These are phyloP conservation scores for Aegilops speltoides DNA, from an alignment of 176 grass and related monocot genomes.

Conservation along the genomic window DNA sequence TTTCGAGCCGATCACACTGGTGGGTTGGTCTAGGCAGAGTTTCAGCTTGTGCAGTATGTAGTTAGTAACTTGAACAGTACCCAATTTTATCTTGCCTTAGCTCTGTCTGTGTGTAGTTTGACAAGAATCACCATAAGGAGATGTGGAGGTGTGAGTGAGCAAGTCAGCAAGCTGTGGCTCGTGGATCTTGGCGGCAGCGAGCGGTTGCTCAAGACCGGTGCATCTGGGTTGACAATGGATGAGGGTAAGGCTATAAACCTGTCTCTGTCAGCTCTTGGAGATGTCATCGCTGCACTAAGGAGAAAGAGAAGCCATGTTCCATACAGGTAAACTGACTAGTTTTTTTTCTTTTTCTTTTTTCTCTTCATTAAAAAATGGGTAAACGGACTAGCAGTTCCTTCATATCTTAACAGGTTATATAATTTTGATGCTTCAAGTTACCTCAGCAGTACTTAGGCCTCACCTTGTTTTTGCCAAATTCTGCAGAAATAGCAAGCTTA, in stretches of 20 bases:
- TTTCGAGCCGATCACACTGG: conserved; percentile 97
- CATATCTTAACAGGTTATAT: neutral
- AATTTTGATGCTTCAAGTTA: neutral
- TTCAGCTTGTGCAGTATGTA: conserved; percentile 7
- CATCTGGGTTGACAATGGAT: conserved; percentile 82
- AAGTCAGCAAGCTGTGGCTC: conserved; percentile 86
- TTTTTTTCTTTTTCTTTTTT: no score
- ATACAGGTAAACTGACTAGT: conserved; percentile 52
- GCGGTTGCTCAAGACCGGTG: conserved; percentile 88
- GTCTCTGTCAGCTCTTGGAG: conserved; percentile 85
- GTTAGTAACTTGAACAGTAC: conserved; percentile 19
- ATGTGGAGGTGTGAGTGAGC: conserved; percentile 28
- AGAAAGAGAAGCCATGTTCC: conserved; percentile 78
- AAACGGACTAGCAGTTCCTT: neutral
- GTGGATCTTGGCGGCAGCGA: conserved; percentile 93
- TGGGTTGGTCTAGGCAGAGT: conserved; percentile 41
- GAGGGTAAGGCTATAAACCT: conserved; percentile 97
- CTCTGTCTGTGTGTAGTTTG: conserved; percentile 69
- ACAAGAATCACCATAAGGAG: conserved; percentile 88
- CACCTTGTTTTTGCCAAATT: neutral
- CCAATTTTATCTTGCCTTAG: conserved; percentile 84
- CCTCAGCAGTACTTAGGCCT: conserved; percentile 2
- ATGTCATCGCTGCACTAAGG: conserved; percentile 88
- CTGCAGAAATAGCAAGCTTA: conserved; percentile 95
- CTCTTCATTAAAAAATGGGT: no score